phyloP scores from a whole-genome alignment of 1,284 basidiomycete genomes.

The Rhodotorula sp. region DNA sequence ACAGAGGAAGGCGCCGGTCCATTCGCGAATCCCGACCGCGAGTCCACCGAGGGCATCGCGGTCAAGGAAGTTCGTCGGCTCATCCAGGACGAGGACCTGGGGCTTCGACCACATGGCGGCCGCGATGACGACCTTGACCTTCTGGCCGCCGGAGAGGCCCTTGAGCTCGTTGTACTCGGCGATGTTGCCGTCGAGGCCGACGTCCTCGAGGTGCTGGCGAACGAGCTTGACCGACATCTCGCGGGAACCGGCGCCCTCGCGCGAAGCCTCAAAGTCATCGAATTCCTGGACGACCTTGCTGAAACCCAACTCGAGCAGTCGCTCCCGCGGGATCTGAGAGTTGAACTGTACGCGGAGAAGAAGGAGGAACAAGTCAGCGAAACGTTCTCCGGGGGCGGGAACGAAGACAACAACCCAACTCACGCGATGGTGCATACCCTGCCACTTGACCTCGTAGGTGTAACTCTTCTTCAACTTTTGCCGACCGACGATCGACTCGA shows the following conservation, averaged over 20 bases:
- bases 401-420: conserved; percentile 48
- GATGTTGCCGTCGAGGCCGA: conserved; percentile 94
- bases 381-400: too few relatives aligned
- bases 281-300: conserved; percentile 89
- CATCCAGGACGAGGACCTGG: conserved; percentile 58
- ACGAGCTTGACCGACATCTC: conserved; percentile 78
- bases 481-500: conserved; percentile 87
- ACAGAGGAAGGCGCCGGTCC: conserved; percentile 94
- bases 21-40: conserved; percentile 92
- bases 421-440: conserved; percentile 75
- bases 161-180: conserved; percentile 95
- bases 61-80: conserved; percentile 91
- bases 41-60: conserved; percentile 75
- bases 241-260: conserved; percentile 85
- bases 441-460: conserved; percentile 73
- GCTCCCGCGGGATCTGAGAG: conserved; percentile 89
- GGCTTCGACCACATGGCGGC: conserved; percentile 94
- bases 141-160: conserved; percentile 65
- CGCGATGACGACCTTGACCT: conserved; percentile 90
- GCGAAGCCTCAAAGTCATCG: conserved; percentile 91
- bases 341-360: conserved; percentile 57
- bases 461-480: conserved; percentile 88
- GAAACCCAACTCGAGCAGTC: conserved; percentile 84
- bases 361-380: neutral
- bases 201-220: conserved; percentile 82